A percentile compares a stretch with the other conserved stretches of the same genome.
phyloP scores from a whole-genome alignment of 176 grass and related monocot genomes.

The Oryza punctata region DNA sequence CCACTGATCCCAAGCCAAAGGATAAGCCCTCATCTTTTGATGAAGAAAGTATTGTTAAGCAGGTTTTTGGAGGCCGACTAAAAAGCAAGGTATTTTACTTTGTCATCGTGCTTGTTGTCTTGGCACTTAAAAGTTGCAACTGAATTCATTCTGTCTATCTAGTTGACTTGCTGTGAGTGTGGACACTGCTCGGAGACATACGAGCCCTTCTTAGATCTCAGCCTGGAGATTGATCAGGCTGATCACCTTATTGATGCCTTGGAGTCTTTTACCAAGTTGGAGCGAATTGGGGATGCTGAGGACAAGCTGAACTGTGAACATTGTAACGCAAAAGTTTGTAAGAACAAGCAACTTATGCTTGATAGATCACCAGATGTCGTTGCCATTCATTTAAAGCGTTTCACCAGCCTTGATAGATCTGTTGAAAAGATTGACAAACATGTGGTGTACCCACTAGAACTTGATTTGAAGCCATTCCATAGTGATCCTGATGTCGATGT shows the following conservation, averaged over 20 bases:
- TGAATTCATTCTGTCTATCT: conserved; percentile 35
- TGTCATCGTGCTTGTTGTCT: background rate
- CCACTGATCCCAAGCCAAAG: conserved; percentile 39
- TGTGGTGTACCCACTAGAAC: conserved; percentile 69
- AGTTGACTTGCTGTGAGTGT: conserved; percentile 78
- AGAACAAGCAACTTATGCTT: conserved; percentile 82
- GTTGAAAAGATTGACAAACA: conserved; percentile 73
- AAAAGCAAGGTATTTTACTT: conserved; percentile 69
- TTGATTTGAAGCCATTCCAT: conserved; percentile 75
- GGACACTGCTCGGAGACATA: conserved; percentile 79
- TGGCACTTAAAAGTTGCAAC: background rate
- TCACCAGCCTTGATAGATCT: conserved; percentile 54
- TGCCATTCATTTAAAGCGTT: conserved; percentile 89
- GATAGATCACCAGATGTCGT: conserved; percentile 73
- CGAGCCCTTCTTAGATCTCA: conserved; percentile 90
- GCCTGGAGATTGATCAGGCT: conserved; percentile 79
- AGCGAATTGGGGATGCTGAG: conserved; percentile 76
- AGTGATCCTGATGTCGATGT: conserved; percentile 38
- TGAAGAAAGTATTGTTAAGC: conserved; percentile 78
- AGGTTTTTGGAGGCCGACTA: conserved; percentile 80
- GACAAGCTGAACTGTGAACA: conserved; percentile 70
- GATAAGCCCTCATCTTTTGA: conserved; percentile 50
- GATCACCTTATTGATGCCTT: conserved; percentile 59
- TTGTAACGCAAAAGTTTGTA: conserved; percentile 69
- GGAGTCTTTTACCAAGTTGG: conserved; percentile 84